Percentiles rank a stretch among this genome's conserved stretches.
Evolutionary conservation across 2,329 filamentous ascomycete genomes (phyloP).

Genomic region (Phialemoniopsis sp.): DNA sequence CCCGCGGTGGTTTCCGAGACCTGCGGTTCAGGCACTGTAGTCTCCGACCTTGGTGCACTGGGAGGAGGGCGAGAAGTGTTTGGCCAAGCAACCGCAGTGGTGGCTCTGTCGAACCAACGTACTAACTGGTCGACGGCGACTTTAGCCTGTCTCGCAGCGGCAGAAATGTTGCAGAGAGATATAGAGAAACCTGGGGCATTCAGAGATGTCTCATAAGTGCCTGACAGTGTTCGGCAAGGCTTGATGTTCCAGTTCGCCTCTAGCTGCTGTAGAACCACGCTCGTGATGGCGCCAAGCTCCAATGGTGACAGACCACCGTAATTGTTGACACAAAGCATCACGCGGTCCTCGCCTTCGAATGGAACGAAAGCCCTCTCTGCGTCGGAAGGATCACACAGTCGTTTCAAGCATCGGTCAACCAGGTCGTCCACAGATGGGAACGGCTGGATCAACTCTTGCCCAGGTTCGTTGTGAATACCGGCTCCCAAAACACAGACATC

Average conservation of each 20-base stretch:
- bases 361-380: slow-evolving; percentile 64
- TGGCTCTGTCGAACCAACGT: slow-evolving; percentile 63
- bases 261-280: slow-evolving; percentile 62
- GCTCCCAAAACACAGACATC: slow-evolving; percentile 42
- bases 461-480: slow-evolving; percentile 49
- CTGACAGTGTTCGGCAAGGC: slow-evolving; percentile 59
- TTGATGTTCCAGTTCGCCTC: too few relatives aligned
- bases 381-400: slow-evolving; percentile 61
- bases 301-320: slow-evolving; percentile 71
- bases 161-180: slow-evolving; percentile 59
- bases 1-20: slow-evolving; percentile 46
- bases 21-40: too few relatives aligned
- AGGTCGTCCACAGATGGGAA: slow-evolving; percentile 32
- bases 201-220: slow-evolving; percentile 72
- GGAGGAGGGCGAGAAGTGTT: too few relatives aligned
- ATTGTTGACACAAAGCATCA: slow-evolving; percentile 69
- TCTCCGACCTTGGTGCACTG: too few relatives aligned
- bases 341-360: slow-evolving; percentile 49
- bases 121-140: slow-evolving; percentile 47
- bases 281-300: slow-evolving; percentile 66
- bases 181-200: slow-evolving; percentile 73
- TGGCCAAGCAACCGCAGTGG: slow-evolving; percentile 63
- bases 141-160: too few relatives aligned
- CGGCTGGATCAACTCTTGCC: slow-evolving; percentile 32
- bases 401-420: slow-evolving; percentile 41